Evolutionary conservation across 2,329 filamentous ascomycete species (phyloP).

Genomic region (Ophiostoma piceae): DNA sequence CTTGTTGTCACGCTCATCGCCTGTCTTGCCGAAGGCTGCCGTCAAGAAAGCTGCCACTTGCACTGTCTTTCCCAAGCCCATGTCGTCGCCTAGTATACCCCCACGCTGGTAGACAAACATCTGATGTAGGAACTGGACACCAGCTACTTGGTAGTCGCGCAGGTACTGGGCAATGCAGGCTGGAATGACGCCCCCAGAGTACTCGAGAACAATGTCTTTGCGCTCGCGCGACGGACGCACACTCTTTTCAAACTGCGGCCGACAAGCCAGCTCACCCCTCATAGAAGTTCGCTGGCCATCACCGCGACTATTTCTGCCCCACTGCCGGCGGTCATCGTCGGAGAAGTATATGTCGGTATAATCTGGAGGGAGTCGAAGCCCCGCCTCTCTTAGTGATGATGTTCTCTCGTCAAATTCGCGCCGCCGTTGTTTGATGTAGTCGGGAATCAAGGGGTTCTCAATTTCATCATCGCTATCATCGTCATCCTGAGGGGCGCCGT

Average conservation of each 20-base stretch:
- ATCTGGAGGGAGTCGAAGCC: conserved; percentile 69
- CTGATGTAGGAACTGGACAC: conserved; percentile 78
- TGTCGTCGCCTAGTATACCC: conserved; percentile 89
- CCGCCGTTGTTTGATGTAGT: conserved; percentile 66
- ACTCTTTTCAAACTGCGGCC: conserved; percentile 59
- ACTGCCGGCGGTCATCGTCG: conserved; percentile 44
- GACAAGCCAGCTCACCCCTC: conserved; percentile 30
- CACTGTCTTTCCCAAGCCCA: conserved; percentile 95
- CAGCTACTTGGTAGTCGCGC: conserved; percentile 83
- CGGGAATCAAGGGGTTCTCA: conserved; percentile 53
- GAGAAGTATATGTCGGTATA: conserved; percentile 73
- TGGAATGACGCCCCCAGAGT: conserved; percentile 76
- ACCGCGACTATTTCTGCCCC: conserved; percentile 17
- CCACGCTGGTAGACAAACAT: conserved; percentile 88
- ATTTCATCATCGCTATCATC: conserved; percentile 29
- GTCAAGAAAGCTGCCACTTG: conserved; percentile 91
- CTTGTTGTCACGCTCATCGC: conserved; percentile 77
- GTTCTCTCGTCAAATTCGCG: conserved; percentile 61
- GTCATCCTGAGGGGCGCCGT: conserved; percentile 15
- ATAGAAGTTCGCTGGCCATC: not conserved
- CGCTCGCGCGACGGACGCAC: conserved; percentile 65
- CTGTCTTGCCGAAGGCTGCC: conserved; percentile 89
- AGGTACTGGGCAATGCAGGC: conserved; percentile 87
- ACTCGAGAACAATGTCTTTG: conserved; percentile 66
- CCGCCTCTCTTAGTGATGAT: conserved; percentile 57